phyloP scores from a whole-genome alignment of 2,329 filamentous ascomycete species.

The Colletotrichum lentis region DNA sequence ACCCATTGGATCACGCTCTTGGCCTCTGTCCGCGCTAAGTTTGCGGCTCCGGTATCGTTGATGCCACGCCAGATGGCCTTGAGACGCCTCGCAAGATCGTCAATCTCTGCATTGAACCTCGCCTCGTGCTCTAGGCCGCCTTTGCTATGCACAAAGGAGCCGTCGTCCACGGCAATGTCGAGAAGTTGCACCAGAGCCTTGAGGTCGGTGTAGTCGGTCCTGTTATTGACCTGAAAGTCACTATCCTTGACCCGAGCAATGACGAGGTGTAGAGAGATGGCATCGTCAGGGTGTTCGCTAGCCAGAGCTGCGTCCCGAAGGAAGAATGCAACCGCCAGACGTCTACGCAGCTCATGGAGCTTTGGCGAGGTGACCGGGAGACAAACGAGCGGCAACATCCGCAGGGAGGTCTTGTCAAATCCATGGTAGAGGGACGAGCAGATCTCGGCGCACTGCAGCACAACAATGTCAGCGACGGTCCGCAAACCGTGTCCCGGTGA shows the following conservation, averaged over 20 bases:
- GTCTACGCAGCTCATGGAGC: slow-evolving; percentile 68
- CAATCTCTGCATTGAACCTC: slow-evolving; percentile 75
- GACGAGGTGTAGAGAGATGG: slow-evolving; percentile 54
- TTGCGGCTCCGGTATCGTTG: slow-evolving; percentile 75
- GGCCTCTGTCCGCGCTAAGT: slow-evolving; percentile 76
- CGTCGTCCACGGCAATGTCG: slow-evolving; percentile 78
- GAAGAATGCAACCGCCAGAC: slow-evolving; percentile 71
- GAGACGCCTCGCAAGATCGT: slow-evolving; percentile 69
- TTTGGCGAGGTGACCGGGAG: slow-evolving; percentile 62
- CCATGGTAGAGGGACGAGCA: slow-evolving; percentile 57
- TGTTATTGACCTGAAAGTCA: slow-evolving; percentile 60
- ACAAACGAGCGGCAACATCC: slow-evolving; percentile 64
- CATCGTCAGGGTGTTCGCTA: slow-evolving; percentile 51
- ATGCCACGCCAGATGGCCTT: slow-evolving; percentile 69
- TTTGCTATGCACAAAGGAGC: slow-evolving; percentile 44
- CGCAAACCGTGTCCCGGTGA: background rate
- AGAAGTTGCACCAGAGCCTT: slow-evolving; percentile 72
- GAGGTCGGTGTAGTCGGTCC: slow-evolving; percentile 75
- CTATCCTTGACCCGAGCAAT: slow-evolving; percentile 56
- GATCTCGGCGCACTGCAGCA: slow-evolving; percentile 58
- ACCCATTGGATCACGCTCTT: slow-evolving; percentile 80
- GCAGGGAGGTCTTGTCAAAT: slow-evolving; percentile 60
- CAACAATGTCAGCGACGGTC: slow-evolving; percentile 29
- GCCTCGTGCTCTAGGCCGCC: slow-evolving; percentile 45
- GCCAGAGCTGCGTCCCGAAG: slow-evolving; percentile 59